Conservation (phyloP, 1,139 yeast species). For the Yamadazyma spencermartinsiae region DNA sequence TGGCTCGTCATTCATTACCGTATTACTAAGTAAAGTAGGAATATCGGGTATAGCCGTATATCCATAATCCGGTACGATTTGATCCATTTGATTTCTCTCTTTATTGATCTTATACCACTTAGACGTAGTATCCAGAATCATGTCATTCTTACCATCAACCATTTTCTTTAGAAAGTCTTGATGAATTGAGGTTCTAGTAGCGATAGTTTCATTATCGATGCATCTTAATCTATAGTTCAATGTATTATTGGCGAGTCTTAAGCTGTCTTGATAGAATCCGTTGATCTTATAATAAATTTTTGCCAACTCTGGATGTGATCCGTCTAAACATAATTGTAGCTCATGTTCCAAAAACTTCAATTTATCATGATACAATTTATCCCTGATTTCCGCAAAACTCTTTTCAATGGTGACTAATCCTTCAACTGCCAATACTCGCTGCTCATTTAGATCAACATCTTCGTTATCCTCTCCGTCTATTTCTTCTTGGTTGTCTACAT, state of each 20-base stretch:
- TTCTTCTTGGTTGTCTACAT: slow-evolving; percentile 17
- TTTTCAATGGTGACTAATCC: slow-evolving; percentile 77
- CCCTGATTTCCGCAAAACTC: slow-evolving; percentile 83
- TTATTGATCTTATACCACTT: slow-evolving; percentile 91
- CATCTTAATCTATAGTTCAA: slow-evolving; percentile 74
- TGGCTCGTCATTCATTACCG: slow-evolving; percentile 14
- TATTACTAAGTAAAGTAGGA: slow-evolving; percentile 22
- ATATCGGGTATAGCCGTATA: slow-evolving; percentile 37
- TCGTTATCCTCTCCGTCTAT: slow-evolving; percentile 30
- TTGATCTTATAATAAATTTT: slow-evolving; percentile 70
- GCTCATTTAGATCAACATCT: slow-evolving; percentile 47
- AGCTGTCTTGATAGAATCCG: slow-evolving; percentile 65
- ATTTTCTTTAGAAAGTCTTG: slow-evolving; percentile 76
- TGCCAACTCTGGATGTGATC: slow-evolving; percentile 85
- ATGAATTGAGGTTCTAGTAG: slow-evolving; percentile 77
- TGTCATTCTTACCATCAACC: slow-evolving; percentile 64
- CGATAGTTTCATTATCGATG: slow-evolving; percentile 77
- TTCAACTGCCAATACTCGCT: slow-evolving; percentile 62
- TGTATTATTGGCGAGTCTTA: slow-evolving; percentile 65
- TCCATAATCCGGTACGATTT: slow-evolving; percentile 51
- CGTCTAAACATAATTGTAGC: slow-evolving; percentile 81
- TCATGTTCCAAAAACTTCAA: slow-evolving; percentile 76
- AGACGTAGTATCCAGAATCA: slow-evolving; percentile 75
- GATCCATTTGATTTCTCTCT: slow-evolving; percentile 85
- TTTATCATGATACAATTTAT: slow-evolving; percentile 73